Conservation (phyloP, 1,284 basidiomycete genomes). For the Ustilago xerochloae region DNA sequence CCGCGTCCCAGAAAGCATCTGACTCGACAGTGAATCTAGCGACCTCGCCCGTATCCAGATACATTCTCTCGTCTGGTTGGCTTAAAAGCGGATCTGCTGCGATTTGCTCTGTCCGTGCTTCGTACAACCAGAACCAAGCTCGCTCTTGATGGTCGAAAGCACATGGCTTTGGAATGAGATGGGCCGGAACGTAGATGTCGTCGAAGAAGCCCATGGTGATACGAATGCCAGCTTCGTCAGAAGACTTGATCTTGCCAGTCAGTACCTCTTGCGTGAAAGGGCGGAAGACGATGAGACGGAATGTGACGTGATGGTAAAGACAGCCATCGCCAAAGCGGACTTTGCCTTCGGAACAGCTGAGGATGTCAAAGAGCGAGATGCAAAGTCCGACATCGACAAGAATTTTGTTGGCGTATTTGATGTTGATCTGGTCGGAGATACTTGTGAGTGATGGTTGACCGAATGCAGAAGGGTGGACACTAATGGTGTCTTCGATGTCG, state of each 20-base stretch:
- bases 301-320: conserved; percentile 93
- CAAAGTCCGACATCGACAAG: conserved; percentile 92
- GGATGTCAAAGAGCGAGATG: conserved; percentile 86
- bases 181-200: conserved; percentile 82
- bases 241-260: conserved; percentile 80
- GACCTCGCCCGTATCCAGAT: conserved; percentile 83
- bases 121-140: conserved; percentile 69
- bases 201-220: conserved; percentile 93
- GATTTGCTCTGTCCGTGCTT: conserved; percentile 62
- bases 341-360: conserved; percentile 87
- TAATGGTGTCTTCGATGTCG: conserved; percentile 76
- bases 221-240: conserved; percentile 75
- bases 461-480: conserved; percentile 81
- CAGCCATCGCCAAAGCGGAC: conserved; percentile 94
- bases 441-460: conserved; percentile 78
- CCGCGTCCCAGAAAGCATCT: conserved; percentile 89
- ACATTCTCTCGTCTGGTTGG: conserved; percentile 77
- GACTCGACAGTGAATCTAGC: conserved; percentile 88
- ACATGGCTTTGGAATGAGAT: conserved; percentile 77
- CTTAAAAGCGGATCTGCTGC: conserved; percentile 46
- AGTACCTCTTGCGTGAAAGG: conserved; percentile 92
- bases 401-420: conserved; percentile 92
- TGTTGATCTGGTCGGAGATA: conserved; percentile 82
- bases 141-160: conserved; percentile 73
- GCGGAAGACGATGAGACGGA: conserved; percentile 88